These are phyloP conservation scores for Cardiospermum halicacabum DNA, from an alignment of 345 rosid genomes.

Conservation along the genomic window DNA sequence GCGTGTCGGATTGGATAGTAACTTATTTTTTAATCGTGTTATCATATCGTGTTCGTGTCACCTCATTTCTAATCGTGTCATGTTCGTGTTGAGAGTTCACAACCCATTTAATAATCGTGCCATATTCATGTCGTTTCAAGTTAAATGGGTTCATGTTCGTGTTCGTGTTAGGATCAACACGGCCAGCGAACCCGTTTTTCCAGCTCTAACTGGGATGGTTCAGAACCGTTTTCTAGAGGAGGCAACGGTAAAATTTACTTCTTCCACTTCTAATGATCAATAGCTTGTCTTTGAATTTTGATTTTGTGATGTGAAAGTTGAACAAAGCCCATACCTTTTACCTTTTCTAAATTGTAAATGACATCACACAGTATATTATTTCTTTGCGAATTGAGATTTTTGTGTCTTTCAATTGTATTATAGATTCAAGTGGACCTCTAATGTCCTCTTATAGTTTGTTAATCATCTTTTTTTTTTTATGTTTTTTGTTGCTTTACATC, in stretches of 20 bases:
- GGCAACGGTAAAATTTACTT: constrained; percentile 18
- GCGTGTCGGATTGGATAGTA: too few species aligned
- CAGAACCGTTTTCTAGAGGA: too few species aligned
- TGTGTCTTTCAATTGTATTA: constrained; percentile 17
- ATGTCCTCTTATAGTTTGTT: constrained; percentile 25
- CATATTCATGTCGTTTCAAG: too few species aligned
- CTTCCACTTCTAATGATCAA: constrained; percentile 16
- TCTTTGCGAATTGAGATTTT: constrained; percentile 13
- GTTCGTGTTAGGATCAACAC: too few species aligned
- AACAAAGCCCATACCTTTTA: constrained; percentile 20
- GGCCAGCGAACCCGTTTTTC: too few species aligned
- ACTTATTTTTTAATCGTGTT: too few species aligned
- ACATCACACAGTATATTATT: constrained; percentile 15
- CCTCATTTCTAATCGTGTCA: too few species aligned
- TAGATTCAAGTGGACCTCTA: constrained; percentile 28
- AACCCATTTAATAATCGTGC: too few species aligned
- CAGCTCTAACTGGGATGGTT: too few species aligned
- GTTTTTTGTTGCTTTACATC: constrained; percentile 9
- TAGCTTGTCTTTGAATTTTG: constrained; percentile 1
- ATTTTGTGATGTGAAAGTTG: constrained; percentile 9
- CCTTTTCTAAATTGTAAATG: constrained; percentile 27
- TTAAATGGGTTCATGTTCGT: too few species aligned
- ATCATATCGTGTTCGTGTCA: too few species aligned
- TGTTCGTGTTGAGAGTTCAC: too few species aligned
- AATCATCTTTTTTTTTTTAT: constrained; percentile 6